Evolutionary conservation across 345 rosid species (phyloP).

Genomic region (Eucalyptus dawsonii): DNA sequence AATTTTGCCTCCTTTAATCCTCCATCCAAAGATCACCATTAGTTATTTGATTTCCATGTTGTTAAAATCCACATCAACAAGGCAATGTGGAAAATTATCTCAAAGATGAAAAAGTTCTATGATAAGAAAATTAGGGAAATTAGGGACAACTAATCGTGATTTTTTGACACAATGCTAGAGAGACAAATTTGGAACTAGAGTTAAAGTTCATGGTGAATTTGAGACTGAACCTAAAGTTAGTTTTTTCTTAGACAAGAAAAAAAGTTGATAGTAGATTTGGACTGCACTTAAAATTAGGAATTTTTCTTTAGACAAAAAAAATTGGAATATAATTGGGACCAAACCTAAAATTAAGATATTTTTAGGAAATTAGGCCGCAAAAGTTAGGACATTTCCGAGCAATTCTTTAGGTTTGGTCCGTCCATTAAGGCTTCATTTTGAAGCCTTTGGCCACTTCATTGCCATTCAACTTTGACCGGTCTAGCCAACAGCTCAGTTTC

Average conservation of each 20-base stretch:
- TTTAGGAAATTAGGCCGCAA: too few species aligned
- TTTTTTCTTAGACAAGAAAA: not conserved
- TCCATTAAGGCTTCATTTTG: not conserved
- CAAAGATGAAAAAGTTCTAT: not conserved
- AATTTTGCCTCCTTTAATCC: not conserved
- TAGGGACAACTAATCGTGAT: rapidly evolving
- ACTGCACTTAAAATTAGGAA: not conserved
- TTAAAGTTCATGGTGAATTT: not conserved
- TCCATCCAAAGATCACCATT: not conserved
- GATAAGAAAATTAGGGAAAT: not conserved
- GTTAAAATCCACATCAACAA: not conserved
- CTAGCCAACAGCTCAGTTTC: not conserved
- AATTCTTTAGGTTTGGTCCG: not conserved
- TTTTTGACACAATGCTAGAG: rapidly evolving
- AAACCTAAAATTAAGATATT: too few species aligned
- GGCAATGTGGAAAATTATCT: not conserved
- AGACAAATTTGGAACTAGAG: not conserved
- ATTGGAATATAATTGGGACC: too few species aligned
- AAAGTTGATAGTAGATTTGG: not conserved
- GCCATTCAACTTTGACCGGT: not conserved
- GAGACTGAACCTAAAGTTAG: not conserved
- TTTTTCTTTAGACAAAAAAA: too few species aligned
- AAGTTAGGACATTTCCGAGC: not conserved
- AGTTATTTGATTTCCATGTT: not conserved
- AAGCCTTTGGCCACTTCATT: not conserved